Evolutionary conservation across 2,329 filamentous ascomycete species (phyloP).

Genomic region (Fusarium sp.): DNA sequence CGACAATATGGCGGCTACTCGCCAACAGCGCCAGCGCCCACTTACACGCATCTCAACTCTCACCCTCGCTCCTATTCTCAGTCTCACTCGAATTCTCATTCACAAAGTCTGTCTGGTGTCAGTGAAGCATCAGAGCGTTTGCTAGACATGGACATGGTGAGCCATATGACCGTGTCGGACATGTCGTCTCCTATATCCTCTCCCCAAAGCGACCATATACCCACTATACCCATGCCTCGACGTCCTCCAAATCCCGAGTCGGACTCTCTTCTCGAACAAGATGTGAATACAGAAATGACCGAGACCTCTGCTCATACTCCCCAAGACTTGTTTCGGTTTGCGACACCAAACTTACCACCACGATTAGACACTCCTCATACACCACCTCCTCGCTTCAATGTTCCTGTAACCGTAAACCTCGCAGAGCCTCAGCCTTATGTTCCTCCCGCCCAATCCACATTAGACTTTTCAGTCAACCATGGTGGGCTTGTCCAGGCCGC

Average conservation of each 20-base stretch:
- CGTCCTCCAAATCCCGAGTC: slow-evolving; percentile 21
- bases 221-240: slow-evolving; percentile 15
- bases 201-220: slow-evolving; percentile 15
- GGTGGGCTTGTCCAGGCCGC: slow-evolving; percentile 39
- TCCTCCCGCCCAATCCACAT: neutral
- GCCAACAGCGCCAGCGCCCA: slow-evolving; percentile 32
- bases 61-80: slow-evolving; percentile 1
- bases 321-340: slow-evolving; percentile 40
- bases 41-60: slow-evolving; percentile 31
- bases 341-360: slow-evolving; percentile 40
- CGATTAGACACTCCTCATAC: slow-evolving; percentile 41
- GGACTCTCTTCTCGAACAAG: slow-evolving; percentile 32
- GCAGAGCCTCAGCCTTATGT: slow-evolving; percentile 12
- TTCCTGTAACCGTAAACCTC: slow-evolving; percentile 16
- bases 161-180: slow-evolving; percentile 35
- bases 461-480: slow-evolving; percentile 32
- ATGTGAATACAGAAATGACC: slow-evolving; percentile 21
- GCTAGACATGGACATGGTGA: slow-evolving; percentile 28
- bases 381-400: slow-evolving; percentile 19
- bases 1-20: slow-evolving; percentile 26
- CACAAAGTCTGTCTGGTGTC: slow-evolving; percentile 35
- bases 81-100: slow-evolving; percentile 7
- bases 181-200: slow-evolving; percentile 32
- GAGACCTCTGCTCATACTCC: slow-evolving; percentile 15
- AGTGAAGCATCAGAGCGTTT: slow-evolving; percentile 37